Conservation (phyloP, 2,329 filamentous ascomycete species). For the Grosmannia serpens region DNA sequence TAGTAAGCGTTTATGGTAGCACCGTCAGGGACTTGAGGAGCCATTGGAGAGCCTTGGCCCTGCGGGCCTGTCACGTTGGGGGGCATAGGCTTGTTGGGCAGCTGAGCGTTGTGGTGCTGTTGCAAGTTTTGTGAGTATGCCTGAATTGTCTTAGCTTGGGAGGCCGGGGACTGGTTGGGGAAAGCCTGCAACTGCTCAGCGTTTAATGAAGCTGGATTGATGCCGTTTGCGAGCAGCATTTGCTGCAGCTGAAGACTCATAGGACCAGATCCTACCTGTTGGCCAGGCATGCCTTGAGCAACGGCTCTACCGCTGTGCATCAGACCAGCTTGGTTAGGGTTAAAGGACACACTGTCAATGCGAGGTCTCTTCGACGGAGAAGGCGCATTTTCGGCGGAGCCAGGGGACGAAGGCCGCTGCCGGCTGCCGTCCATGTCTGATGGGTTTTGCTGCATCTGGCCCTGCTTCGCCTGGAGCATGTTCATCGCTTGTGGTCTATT, state of each 20-base stretch:
- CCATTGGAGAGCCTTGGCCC: slow-evolving; percentile 73
- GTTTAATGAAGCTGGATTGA: slow-evolving; percentile 64
- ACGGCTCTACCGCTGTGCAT: slow-evolving; percentile 62
- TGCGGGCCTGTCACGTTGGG: slow-evolving; percentile 60
- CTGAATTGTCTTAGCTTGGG: slow-evolving; percentile 75
- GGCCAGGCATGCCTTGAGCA: slow-evolving; percentile 57
- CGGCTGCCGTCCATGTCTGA: slow-evolving; percentile 79
- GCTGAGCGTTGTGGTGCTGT: slow-evolving; percentile 69
- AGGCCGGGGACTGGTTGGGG: slow-evolving; percentile 38
- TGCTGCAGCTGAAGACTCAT: slow-evolving; percentile 42
- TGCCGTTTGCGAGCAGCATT: slow-evolving; percentile 55
- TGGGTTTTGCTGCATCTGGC: slow-evolving; percentile 75
- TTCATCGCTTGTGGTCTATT: slow-evolving; percentile 56
- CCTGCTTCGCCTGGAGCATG: slow-evolving; percentile 56
- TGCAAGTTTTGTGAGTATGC: slow-evolving; percentile 77
- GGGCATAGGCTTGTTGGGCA: slow-evolving; percentile 71
- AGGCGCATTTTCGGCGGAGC: slow-evolving; percentile 73
- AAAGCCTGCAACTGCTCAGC: slow-evolving; percentile 63
- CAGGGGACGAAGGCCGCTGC: slow-evolving; percentile 69
- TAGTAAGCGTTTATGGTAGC: slow-evolving; percentile 47
- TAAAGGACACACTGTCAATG: slow-evolving; percentile 63
- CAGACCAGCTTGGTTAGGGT: slow-evolving; percentile 58
- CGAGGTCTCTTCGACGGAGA: slow-evolving; percentile 87
- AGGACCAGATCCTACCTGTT: slow-evolving; percentile 49
- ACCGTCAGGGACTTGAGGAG: slow-evolving; percentile 59